Evolutionary conservation across 2,329 filamentous ascomycete genomes (phyloP).

Genomic region (Fusarium sp.): DNA sequence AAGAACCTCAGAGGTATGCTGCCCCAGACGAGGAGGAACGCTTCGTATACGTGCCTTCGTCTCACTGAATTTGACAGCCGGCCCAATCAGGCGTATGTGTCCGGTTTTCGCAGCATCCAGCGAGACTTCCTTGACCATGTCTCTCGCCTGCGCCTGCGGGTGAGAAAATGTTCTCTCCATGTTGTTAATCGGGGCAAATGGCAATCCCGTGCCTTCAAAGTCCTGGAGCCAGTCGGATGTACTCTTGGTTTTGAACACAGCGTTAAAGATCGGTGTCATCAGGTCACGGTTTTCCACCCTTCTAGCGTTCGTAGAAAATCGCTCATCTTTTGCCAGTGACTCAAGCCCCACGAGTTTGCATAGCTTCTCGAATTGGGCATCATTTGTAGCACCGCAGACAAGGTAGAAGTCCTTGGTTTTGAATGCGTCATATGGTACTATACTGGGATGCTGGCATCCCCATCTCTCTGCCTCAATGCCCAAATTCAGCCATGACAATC

Average conservation of each 20-base stretch:
- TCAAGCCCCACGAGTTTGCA: neutral
- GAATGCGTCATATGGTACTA: neutral
- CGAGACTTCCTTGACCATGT: neutral
- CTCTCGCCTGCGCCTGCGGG: neutral
- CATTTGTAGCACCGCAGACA: neutral
- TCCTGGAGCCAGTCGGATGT: neutral
- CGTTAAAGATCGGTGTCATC: neutral
- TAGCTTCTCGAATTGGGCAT: neutral
- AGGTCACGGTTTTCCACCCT: neutral
- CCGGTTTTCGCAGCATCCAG: neutral
- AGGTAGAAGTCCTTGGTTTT: neutral
- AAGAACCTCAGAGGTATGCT: neutral
- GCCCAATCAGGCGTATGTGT: neutral
- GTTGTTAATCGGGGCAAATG: neutral
- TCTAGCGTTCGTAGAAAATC: neutral
- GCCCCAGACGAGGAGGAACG: neutral
- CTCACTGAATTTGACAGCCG: neutral
- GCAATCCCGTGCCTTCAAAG: neutral
- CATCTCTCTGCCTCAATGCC: neutral
- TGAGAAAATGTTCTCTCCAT: neutral
- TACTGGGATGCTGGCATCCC: constrained; percentile 1
- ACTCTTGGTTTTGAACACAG: neutral
- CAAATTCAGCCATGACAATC: neutral
- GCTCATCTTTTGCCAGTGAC: neutral
- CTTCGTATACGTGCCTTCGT: neutral